Conservation (phyloP, 768 basidiomycete species). For the Harrya chromipes region DNA sequence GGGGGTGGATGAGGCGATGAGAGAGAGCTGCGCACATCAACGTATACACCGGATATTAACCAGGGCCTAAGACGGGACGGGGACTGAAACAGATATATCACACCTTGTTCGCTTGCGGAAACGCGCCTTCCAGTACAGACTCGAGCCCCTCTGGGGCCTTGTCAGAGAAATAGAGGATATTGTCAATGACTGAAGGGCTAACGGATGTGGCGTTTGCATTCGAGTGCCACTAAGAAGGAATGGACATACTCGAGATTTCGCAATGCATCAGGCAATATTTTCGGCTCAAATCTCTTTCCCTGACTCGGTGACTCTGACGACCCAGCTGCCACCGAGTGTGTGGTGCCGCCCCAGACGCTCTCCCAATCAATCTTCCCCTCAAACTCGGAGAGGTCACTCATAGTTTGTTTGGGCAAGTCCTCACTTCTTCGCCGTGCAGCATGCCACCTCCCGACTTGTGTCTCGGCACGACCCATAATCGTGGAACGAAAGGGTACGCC, state of each 20-base stretch:
- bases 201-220: neutral
- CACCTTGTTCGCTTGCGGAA: constrained; percentile 49
- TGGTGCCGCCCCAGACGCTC: constrained; percentile 43
- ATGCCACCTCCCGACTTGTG: constrained; percentile 74
- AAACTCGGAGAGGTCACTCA: constrained; percentile 2
- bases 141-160: constrained; percentile 54
- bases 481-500: constrained; percentile 59
- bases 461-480: constrained; percentile 53
- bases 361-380: constrained; percentile 44
- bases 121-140: constrained; percentile 37
- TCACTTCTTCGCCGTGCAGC: constrained; percentile 38
- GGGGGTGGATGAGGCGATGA: constrained; percentile 71
- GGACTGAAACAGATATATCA: constrained; percentile 2
- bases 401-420: constrained; percentile 1
- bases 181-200: constrained; percentile 18
- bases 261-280: constrained; percentile 39
- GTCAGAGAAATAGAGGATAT: constrained; percentile 56
- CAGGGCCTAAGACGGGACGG: constrained; percentile 1
- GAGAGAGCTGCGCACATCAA: constrained; percentile 48
- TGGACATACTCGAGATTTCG: constrained; percentile 27
- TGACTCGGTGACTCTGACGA: neutral
- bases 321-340: neutral
- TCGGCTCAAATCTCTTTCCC: neutral
- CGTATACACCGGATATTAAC: neutral
- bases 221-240: neutral